A percentile compares a stretch with the other conserved stretches of the same genome.
Evolutionary conservation across 2,329 filamentous ascomycete genomes (phyloP).

Genomic region (Colletotrichum sansevieriae): DNA sequence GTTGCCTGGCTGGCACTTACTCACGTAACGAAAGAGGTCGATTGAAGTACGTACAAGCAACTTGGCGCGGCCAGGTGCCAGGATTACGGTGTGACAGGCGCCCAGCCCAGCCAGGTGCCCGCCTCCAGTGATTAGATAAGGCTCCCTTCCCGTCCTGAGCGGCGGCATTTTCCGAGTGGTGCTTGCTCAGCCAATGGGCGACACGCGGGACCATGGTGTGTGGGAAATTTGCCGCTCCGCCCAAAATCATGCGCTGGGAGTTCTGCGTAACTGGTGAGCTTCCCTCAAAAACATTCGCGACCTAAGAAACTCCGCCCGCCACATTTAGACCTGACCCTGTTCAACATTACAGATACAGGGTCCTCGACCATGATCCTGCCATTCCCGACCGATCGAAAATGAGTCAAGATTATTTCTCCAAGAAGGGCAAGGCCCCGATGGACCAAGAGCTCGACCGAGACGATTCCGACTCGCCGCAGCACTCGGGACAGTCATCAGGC

Average conservation of each 20-base stretch:
- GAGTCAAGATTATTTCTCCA: slow-evolving; percentile 71
- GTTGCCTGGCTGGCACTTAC: slow-evolving; percentile 27
- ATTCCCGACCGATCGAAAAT: slow-evolving; percentile 56
- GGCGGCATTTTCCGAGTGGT: slow-evolving; percentile 45
- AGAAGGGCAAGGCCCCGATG: slow-evolving; percentile 65
- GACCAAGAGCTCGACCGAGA: slow-evolving; percentile 46
- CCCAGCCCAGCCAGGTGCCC: slow-evolving; percentile 14
- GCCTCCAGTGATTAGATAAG: slow-evolving; percentile 47
- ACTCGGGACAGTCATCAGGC: slow-evolving; percentile 46
- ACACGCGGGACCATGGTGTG: slow-evolving; percentile 42
- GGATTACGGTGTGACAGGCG: slow-evolving; percentile 27
- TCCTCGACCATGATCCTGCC: slow-evolving; percentile 53
- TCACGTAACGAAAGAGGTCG: slow-evolving; percentile 4
- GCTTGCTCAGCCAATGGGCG: slow-evolving; percentile 48
- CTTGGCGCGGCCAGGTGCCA: slow-evolving; percentile 32
- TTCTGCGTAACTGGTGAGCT: slow-evolving; percentile 28
- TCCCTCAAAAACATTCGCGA: slow-evolving; percentile 40
- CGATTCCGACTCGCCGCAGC: slow-evolving; percentile 47
- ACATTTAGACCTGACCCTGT: slow-evolving; percentile 9
- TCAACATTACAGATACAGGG: slow-evolving; percentile 22
- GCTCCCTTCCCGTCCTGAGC: not conserved
- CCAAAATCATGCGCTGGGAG: slow-evolving; percentile 48
- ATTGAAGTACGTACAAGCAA: slow-evolving; percentile 33
- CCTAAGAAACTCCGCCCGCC: slow-evolving; percentile 31
- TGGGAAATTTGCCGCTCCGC: slow-evolving; percentile 48